phyloP scores from a whole-genome alignment of 1,284 basidiomycete species.

The Apiotrichum gamsii region DNA sequence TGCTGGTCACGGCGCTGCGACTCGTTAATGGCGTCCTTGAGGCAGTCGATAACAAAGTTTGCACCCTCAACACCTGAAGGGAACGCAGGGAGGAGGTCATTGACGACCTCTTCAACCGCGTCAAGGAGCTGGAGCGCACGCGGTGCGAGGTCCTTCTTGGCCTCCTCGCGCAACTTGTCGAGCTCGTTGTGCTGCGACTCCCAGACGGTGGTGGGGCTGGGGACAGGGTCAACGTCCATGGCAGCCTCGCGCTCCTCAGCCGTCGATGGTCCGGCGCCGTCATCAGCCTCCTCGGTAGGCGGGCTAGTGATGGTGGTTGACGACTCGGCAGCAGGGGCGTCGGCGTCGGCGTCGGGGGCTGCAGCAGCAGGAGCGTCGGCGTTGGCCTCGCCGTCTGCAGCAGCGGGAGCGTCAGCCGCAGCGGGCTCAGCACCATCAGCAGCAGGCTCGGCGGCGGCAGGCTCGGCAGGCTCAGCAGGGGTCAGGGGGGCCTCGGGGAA shows the following conservation, averaged over 20 bases:
- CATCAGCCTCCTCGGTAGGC: neutral
- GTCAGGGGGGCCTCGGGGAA: slow-evolving; percentile 47
- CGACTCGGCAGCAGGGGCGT: neutral
- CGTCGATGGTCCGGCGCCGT: neutral
- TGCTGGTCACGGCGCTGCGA: slow-evolving; percentile 51
- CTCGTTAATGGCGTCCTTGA: slow-evolving; percentile 37
- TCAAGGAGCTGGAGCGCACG: slow-evolving; percentile 76
- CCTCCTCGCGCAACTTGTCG: slow-evolving; percentile 59
- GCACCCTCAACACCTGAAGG: slow-evolving; percentile 47
- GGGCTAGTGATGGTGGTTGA: neutral
- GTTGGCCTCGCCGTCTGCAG: neutral
- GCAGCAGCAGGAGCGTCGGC: neutral
- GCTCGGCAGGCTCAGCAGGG: slow-evolving; percentile 3
- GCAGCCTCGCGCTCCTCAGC: slow-evolving; percentile 8
- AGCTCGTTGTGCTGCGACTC: slow-evolving; percentile 49
- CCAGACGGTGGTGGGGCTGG: slow-evolving; percentile 12
- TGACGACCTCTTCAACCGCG: slow-evolving; percentile 76
- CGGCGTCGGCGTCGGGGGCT: neutral
- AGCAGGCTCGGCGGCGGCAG: slow-evolving; percentile 7
- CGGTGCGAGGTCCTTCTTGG: slow-evolving; percentile 61
- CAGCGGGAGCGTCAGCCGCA: slow-evolving; percentile 4
- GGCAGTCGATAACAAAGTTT: slow-evolving; percentile 21
- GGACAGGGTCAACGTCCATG: slow-evolving; percentile 19
- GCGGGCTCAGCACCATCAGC: slow-evolving; percentile 6
- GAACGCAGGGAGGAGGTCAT: slow-evolving; percentile 79